Base-by-base conservation (phyloP, 805 yeast genomes). In the Cyberlindnera bimundalis region DNA sequence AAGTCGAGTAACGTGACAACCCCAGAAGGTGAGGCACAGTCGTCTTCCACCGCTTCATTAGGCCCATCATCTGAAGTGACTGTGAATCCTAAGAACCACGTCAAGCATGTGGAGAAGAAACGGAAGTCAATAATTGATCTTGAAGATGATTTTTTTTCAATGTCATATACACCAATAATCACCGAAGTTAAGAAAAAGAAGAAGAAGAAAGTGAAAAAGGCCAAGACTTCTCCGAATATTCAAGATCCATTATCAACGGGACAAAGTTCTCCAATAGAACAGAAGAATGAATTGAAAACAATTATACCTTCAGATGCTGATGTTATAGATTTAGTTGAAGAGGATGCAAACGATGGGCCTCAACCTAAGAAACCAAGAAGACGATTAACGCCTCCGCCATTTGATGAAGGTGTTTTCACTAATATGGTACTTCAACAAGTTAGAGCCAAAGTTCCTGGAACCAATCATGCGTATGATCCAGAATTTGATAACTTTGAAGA, bases 71-170 rank as follows among this genome's bases (percentile, higher is more conserved):
- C 31, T 3, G 17, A 16, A 7, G 18, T 9, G 20, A 9, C 10
- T 7, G 19, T 8, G 21, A 5, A 13, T 16, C 31, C 17, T 9
- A 10, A 5, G 9, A 26, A n/a, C n/a, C n/a, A n/a, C n/a, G n/a
- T n/a, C n/a, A n/a, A n/a, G n/a, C n/a, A n/a, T n/a, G n/a, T n/a
- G 5, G 31, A 17, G 10, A 15, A 29, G 31, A 29, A 16, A 20
- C 6, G 20, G n/a, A n/a, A 16, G 9, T 6, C 16, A 2, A 16
- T 8, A 13, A 28, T 15, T 33, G 40, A 38, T 23, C 11, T 55
- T 2, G 59, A 55, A 15, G 59, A 57, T 37, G 61, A 57, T 38
- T 57, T 57, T 42, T 57, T 57, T 37, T 47, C 59, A 2, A 51
- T 56, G 55, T 42, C 35, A 14, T 13, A 23, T 18, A 6, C 31